Evolutionary conservation across 1,139 yeast genomes (phyloP).

Genomic region (Saccharomyces hybrid): DNA sequence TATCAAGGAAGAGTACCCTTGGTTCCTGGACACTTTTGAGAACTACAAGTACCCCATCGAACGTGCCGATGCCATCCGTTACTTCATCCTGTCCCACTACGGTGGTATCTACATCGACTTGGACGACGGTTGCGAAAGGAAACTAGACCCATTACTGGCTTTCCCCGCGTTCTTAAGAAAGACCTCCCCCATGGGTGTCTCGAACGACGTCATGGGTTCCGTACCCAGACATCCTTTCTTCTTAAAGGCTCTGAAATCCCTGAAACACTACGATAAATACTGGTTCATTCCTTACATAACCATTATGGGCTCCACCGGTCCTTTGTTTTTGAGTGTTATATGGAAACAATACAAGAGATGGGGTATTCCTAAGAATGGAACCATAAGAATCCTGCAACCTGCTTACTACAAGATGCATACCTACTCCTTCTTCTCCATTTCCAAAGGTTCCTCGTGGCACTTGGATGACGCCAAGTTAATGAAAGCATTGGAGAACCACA

Average conservation of each 20-base stretch:
- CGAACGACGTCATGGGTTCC: constrained; percentile 90
- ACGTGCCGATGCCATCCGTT: constrained; percentile 89
- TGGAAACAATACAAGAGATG: constrained; percentile 85
- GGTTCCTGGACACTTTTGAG: constrained; percentile 80
- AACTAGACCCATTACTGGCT: constrained; percentile 69
- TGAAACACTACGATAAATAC: constrained; percentile 56
- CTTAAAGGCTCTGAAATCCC: constrained; percentile 55
- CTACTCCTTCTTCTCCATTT: constrained; percentile 59
- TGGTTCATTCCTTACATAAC: constrained; percentile 85
- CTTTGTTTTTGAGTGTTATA: constrained; percentile 73
- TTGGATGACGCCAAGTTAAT: constrained; percentile 73
- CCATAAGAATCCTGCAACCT: constrained; percentile 62
- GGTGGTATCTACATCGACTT: constrained; percentile 90
- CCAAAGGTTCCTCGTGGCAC: constrained; percentile 87
- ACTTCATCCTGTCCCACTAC: constrained; percentile 70
- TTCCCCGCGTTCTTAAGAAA: constrained; percentile 83
- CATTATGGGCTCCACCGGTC: constrained; percentile 92
- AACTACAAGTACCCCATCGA: constrained; percentile 71
- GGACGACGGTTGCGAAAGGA: constrained; percentile 78
- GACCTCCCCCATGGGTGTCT: constrained; percentile 84
- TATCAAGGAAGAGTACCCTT: constrained; percentile 68
- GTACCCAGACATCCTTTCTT: constrained; percentile 84
- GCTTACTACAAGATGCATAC: constrained; percentile 54
- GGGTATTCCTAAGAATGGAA: constrained; percentile 54
- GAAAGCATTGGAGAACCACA: constrained; percentile 61